Conservation (phyloP, 805 yeast genomes). For the Priceomyces castillae region DNA sequence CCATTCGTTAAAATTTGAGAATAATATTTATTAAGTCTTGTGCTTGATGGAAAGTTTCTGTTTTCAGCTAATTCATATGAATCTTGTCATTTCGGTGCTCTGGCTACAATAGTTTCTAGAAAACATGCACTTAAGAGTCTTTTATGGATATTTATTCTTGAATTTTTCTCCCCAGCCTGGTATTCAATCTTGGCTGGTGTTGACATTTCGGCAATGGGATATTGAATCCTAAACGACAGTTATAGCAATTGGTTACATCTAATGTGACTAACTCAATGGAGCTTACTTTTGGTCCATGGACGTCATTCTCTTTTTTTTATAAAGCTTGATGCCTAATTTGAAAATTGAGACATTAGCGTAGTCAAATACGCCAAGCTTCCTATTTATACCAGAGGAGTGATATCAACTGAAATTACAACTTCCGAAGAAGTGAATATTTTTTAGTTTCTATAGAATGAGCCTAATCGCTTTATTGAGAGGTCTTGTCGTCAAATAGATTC, state of each 20-base stretch:
- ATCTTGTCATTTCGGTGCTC: conserved; percentile 20
- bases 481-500: conserved; percentile 1
- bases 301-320: conserved; percentile 42
- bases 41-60: not conserved
- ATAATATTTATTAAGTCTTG: not conserved
- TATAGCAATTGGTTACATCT: conserved; percentile 58
- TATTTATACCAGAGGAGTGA: no score
- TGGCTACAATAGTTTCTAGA: conserved; percentile 10
- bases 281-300: conserved; percentile 77
- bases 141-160: not conserved
- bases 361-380: conserved; percentile 66
- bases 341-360: conserved; percentile 41
- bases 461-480: not conserved
- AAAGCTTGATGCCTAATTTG: conserved; percentile 19
- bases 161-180: conserved; percentile 14
- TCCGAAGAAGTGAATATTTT: conserved; percentile 20
- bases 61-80: conserved; percentile 16
- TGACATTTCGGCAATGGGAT: conserved; percentile 60
- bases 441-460: conserved; percentile 6
- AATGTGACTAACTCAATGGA: conserved; percentile 69
- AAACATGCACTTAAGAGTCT: conserved; percentile 2
- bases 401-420: conserved; percentile 10
- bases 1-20: conserved; percentile 20
- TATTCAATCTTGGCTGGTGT: conserved; percentile 20
- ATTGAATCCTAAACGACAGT: conserved; percentile 64